A percentile compares a stretch with the other conserved stretches of the same genome.
Conservation (phyloP, 1,284 basidiomycete species). For the Leccinum glutinopallens region DNA sequence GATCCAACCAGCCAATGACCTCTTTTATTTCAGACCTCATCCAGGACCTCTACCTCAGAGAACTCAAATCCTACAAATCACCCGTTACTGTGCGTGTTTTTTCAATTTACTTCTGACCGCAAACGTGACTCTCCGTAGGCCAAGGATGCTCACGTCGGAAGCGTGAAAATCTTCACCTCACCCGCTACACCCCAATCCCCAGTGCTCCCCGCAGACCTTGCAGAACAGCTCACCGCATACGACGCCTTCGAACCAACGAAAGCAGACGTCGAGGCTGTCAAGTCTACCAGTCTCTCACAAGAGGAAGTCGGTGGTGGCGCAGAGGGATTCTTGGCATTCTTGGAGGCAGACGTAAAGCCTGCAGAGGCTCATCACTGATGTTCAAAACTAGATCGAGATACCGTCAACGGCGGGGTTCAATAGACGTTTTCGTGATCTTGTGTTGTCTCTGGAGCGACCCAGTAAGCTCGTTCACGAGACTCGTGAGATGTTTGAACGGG, state of each 20-base stretch:
- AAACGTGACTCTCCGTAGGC: constrained; percentile 47
- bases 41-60: constrained; percentile 89
- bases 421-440: constrained; percentile 20
- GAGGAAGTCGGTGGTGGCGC: constrained; percentile 48
- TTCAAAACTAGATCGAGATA: constrained; percentile 16
- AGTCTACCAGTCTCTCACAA: constrained; percentile 32
- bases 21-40: constrained; percentile 70
- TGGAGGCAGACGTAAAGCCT: constrained; percentile 63
- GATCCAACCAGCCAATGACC: constrained; percentile 17
- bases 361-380: constrained; percentile 52
- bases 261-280: constrained; percentile 38
- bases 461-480: background rate
- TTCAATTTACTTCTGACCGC: background rate
- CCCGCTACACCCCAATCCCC: constrained; percentile 74
- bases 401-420: constrained; percentile 13
- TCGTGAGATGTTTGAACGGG: background rate
- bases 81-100: constrained; percentile 49
- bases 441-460: background rate
- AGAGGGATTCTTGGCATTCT: constrained; percentile 59
- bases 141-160: constrained; percentile 82
- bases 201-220: constrained; percentile 74
- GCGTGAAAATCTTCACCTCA: constrained; percentile 67
- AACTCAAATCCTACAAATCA: constrained; percentile 89
- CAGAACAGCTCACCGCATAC: constrained; percentile 80
- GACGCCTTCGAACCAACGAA: constrained; percentile 74